Conservation (phyloP, 495 filamentous ascomycete species). For the Penicillium herquei region DNA sequence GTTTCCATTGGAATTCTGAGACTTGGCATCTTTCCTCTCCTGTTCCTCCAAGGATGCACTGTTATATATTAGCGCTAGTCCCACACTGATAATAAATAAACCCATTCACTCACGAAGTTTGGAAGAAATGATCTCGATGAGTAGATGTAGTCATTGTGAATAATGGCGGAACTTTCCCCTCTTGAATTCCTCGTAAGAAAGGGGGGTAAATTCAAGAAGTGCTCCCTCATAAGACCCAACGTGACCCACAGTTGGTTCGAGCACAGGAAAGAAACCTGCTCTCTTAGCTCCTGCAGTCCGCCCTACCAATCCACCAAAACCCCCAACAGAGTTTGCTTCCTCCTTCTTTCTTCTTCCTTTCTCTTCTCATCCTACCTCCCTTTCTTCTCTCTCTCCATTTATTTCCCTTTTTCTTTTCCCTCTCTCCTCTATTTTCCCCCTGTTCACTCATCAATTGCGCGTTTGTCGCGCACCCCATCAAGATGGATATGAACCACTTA, state of each 20-base stretch:
- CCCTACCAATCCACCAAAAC: constrained; percentile 44
- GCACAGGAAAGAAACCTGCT: constrained; percentile 30
- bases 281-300: constrained; percentile 33
- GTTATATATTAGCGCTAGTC: constrained; percentile 5
- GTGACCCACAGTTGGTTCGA: constrained; percentile 9
- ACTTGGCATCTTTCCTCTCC: constrained; percentile 72
- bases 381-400: constrained; percentile 5
- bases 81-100: neutral
- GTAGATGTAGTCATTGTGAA: constrained; percentile 60
- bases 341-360: constrained; percentile 21
- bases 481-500: constrained; percentile 55
- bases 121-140: constrained; percentile 79
- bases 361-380: constrained; percentile 22
- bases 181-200: neutral
- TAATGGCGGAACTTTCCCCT: neutral
- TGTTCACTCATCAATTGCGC: constrained; percentile 30
- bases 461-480: constrained; percentile 30
- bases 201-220: constrained; percentile 1
- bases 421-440: constrained; percentile 18
- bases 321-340: constrained; percentile 29
- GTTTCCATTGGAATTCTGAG: constrained; percentile 76
- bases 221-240: constrained; percentile 8
- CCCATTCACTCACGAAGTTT: constrained; percentile 54
- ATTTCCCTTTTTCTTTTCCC: constrained; percentile 10
- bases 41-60: constrained; percentile 72